phyloP scores from a whole-genome alignment of 176 grass and related monocot species.

The Aechmea fasciata region DNA sequence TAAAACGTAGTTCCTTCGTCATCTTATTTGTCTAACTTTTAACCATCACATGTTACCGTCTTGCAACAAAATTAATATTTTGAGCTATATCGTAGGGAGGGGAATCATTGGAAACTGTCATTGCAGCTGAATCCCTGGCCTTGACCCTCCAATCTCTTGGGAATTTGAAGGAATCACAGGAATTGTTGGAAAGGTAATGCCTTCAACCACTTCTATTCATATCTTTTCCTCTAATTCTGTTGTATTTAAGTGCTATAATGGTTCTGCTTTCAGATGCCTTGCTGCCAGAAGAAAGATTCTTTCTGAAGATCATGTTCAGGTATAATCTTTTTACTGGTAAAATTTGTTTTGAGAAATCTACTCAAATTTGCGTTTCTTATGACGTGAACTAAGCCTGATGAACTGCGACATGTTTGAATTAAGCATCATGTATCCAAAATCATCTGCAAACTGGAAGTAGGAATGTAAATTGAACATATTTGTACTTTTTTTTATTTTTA shows the following conservation, averaged over 20 bases:
- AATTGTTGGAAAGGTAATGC: slow-evolving; percentile 70
- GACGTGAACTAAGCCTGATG: not conserved
- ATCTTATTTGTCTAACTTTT: not conserved
- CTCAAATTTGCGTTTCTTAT: not conserved
- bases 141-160: slow-evolving; percentile 51
- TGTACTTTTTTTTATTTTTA: no score
- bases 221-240: not conserved
- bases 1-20: not conserved
- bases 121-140: slow-evolving; percentile 50
- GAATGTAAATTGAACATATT: no score
- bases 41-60: not conserved
- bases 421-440: no score
- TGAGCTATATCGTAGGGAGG: slow-evolving; percentile 49
- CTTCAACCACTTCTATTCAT: slow-evolving; percentile 11
- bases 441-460: no score
- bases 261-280: slow-evolving; percentile 60
- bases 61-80: slow-evolving; percentile 7
- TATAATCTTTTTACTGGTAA: slow-evolving; percentile 15
- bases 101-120: slow-evolving; percentile 59
- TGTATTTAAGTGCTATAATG: slow-evolving; percentile 18
- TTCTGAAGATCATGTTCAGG: slow-evolving; percentile 59
- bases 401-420: no score
- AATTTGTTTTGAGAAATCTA: not conserved
- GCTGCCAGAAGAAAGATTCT: slow-evolving; percentile 45
- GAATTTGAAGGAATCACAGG: slow-evolving; percentile 63